Percentiles rank a stretch among this genome's conserved stretches.
phyloP scores from a whole-genome alignment of 2,329 filamentous ascomycete genomes.

The Nemania diffusa region DNA sequence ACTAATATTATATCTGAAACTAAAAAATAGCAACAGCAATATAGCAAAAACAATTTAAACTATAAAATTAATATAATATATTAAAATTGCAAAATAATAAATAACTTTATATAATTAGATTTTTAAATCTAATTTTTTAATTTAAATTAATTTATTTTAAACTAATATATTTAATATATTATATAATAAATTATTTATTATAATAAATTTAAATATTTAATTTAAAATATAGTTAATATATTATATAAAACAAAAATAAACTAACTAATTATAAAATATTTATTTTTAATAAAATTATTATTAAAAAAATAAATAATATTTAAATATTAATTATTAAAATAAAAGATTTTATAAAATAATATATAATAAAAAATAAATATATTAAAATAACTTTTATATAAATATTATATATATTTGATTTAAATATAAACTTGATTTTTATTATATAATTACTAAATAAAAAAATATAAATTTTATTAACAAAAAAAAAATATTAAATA shows the following conservation, averaged over 20 bases:
- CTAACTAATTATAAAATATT: too few relatives aligned
- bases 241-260: too few relatives aligned
- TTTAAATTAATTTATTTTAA: not conserved
- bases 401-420: conserved; percentile 1
- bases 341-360: not conserved
- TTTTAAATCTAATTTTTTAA: not conserved
- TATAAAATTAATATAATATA: not conserved
- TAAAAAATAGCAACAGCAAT: conserved; percentile 4
- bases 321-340: conserved; percentile 4
- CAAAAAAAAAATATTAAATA: conserved; percentile 6
- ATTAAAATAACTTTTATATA: conserved; percentile 1
- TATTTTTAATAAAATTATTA: conserved; percentile 10
- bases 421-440: conserved; percentile 9
- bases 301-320: not conserved
- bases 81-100: not conserved
- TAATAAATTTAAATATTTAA: conserved; percentile 4
- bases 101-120: too few relatives aligned
- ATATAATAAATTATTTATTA: not conserved
- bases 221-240: conserved; percentile 9
- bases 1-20: not conserved
- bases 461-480: conserved; percentile 1
- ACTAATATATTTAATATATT: conserved; percentile 1
- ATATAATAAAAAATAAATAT: not conserved
- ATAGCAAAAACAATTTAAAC: conserved; percentile 8
- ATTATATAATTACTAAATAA: conserved; percentile 11